Conservation (phyloP, 768 basidiomycete genomes). For the Suillus cothurnatus region DNA sequence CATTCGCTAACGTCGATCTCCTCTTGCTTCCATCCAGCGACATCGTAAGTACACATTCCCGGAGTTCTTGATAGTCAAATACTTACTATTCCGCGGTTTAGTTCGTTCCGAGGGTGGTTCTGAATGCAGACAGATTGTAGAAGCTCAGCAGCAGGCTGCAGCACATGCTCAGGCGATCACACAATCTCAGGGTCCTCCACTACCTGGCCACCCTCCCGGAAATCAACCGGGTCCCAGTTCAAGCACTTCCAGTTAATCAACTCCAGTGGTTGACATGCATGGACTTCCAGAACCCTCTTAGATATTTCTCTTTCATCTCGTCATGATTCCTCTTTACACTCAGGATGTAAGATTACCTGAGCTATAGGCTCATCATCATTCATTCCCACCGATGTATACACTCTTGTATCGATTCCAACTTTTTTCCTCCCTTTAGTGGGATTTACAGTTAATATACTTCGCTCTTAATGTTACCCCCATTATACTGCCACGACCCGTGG, state of each 20-base stretch:
- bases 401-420: neutral
- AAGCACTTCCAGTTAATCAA: conserved; percentile 12
- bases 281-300: neutral
- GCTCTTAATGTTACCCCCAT: conserved; percentile 1
- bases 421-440: neutral
- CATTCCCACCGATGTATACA: conserved; percentile 4
- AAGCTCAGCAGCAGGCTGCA: conserved; percentile 38
- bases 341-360: conserved; percentile 5
- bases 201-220: conserved; percentile 13
- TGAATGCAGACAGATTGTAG: conserved; percentile 59
- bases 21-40: conserved; percentile 50
- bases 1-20: conserved; percentile 21
- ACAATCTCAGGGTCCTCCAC: conserved; percentile 18
- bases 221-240: conserved; percentile 27
- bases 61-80: conserved; percentile 23
- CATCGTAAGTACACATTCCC: conserved; percentile 58
- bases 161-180: conserved; percentile 28
- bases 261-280: neutral
- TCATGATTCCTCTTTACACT: conserved; percentile 3
- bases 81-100: conserved; percentile 37
- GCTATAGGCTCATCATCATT: conserved; percentile 5
- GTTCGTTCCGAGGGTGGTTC: conserved; percentile 86
- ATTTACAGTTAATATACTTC: conserved; percentile 4
- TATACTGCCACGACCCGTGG: conserved; percentile 1
- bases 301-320: neutral